Conservation (phyloP, 73 alveolate genomes). For the Paramecium sonneborni region DNA sequence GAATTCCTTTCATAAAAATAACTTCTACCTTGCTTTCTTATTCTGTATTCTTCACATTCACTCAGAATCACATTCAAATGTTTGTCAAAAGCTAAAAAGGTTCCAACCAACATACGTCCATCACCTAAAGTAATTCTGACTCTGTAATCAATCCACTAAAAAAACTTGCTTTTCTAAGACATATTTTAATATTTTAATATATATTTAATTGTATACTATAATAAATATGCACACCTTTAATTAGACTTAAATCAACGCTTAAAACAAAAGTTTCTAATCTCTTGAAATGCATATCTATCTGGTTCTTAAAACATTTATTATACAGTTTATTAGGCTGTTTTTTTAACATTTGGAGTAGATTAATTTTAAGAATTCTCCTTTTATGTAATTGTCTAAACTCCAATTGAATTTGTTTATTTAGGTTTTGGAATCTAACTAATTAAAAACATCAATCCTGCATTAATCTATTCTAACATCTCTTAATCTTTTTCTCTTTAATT, state of each 20-base stretch:
- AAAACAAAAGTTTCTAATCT: not conserved
- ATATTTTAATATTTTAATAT: not conserved
- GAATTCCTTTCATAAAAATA: slow-evolving; percentile 30
- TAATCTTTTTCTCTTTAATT: not conserved
- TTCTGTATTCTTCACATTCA: slow-evolving; percentile 98
- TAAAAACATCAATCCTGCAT: not conserved
- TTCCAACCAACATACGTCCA: slow-evolving; percentile 91
- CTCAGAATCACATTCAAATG: slow-evolving; percentile 97
- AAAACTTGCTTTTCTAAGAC: slow-evolving; percentile 80
- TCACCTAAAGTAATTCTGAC: slow-evolving; percentile 93
- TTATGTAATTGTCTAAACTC: not conserved
- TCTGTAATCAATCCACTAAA: slow-evolving; percentile 98
- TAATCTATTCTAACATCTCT: not conserved
- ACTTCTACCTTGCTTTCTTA: slow-evolving; percentile 38
- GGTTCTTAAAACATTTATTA: not conserved
- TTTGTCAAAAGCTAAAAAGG: slow-evolving; percentile 96
- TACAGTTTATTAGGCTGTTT: not conserved
- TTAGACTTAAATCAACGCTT: not conserved
- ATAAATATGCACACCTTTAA: not conserved
- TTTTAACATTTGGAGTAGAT: not conserved
- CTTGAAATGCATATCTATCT: slow-evolving; percentile 4
- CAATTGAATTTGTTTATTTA: not conserved
- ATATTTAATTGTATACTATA: not conserved
- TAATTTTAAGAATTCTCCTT: not conserved
- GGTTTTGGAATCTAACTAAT: not conserved